Percentiles rank a stretch among this genome's conserved stretches.
These are phyloP conservation scores for Carpinus viminea DNA, from an alignment of 306 rosid genomes.

Conservation along the genomic window DNA sequence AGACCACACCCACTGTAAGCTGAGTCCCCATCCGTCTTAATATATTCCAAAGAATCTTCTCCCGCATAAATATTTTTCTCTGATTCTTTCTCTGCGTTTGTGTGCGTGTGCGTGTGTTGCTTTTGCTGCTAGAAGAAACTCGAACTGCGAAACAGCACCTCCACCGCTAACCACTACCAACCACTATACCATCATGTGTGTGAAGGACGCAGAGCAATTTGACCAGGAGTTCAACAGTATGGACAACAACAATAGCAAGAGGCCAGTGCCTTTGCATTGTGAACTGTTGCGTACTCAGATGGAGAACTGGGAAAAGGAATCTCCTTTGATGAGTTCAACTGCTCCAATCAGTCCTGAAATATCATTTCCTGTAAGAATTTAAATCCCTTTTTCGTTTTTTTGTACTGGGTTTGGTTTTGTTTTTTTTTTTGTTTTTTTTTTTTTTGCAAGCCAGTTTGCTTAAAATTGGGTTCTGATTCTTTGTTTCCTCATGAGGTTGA, in stretches of 20 bases:
- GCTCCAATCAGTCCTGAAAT: constrained; percentile 33
- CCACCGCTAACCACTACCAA: background rate
- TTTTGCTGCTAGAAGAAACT: constrained; percentile 33
- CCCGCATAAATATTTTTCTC: constrained; percentile 15
- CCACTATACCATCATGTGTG: constrained; percentile 60
- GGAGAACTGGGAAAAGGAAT: constrained; percentile 40
- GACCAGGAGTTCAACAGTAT: constrained; percentile 43
- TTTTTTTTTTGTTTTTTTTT: background rate
- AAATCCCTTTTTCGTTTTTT: background rate
- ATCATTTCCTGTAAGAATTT: constrained; percentile 62
- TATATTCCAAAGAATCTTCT: constrained; percentile 68
- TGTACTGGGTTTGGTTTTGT: constrained; percentile 18
- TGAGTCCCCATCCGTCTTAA: constrained; percentile 33
- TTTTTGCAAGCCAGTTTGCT: constrained; percentile 13
- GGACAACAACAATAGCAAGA: constrained; percentile 28
- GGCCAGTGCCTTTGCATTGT: constrained; percentile 69
- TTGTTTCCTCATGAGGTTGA: background rate
- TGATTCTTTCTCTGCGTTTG: background rate
- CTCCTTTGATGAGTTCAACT: constrained; percentile 42
- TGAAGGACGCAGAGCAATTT: constrained; percentile 67
- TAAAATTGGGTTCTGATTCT: background rate
- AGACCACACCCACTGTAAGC: constrained; percentile 18
- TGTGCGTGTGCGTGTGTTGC: constrained; percentile 23
- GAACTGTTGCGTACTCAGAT: constrained; percentile 50
- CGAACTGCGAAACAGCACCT: constrained; percentile 32